Percentiles rank a stretch among this genome's conserved stretches.
Evolutionary conservation across 805 yeast genomes (phyloP).

Genomic region (Kuraishia borneana): DNA sequence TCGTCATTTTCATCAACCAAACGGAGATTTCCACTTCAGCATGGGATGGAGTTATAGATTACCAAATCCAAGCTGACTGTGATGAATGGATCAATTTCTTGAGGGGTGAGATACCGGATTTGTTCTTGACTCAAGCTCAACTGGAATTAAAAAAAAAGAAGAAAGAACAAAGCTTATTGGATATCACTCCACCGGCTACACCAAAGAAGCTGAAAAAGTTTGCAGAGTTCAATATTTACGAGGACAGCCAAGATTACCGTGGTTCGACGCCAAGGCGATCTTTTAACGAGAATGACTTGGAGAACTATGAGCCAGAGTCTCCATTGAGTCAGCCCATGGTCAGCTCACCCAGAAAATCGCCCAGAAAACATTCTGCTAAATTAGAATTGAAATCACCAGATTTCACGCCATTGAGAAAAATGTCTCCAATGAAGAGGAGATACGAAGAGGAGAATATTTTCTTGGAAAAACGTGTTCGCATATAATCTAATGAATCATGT

Average conservation of each 20-base stretch:
- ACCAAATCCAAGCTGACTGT: slow-evolving; percentile 70
- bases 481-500: no score
- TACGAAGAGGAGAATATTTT: no score
- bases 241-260: neutral
- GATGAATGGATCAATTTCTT: slow-evolving; percentile 65
- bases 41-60: slow-evolving; percentile 71
- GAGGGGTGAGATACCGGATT: slow-evolving; percentile 41
- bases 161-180: neutral
- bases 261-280: neutral
- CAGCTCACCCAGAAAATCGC: neutral
- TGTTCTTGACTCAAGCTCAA: slow-evolving; percentile 43
- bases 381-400: slow-evolving; percentile 1
- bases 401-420: slow-evolving; percentile 1
- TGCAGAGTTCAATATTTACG: neutral
- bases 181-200: slow-evolving; percentile 2
- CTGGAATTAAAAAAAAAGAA: slow-evolving; percentile 5
- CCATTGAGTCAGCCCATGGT: neutral
- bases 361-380: neutral
- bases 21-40: slow-evolving; percentile 45
- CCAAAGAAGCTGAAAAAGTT: neutral
- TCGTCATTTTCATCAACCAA: slow-evolving; percentile 66
- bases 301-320: no score
- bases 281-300: no score
- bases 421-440: no score
- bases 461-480: no score